Conservation (phyloP, 345 rosid species). For the Dovyalis caffra region DNA sequence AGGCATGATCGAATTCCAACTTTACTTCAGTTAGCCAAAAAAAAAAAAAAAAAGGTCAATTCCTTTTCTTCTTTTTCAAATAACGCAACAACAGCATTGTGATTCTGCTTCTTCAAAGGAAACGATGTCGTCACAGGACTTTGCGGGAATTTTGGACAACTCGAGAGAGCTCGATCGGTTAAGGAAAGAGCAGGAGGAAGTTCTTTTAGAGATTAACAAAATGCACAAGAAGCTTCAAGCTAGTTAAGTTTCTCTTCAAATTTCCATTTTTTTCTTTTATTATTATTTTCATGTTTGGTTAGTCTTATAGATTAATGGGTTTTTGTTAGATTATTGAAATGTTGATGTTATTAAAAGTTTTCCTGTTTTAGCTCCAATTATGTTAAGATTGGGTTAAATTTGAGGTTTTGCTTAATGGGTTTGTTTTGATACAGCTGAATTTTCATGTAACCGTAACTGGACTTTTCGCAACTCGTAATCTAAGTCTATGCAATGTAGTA, state of each 20-base stretch:
- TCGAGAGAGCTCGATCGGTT: constrained; percentile 86
- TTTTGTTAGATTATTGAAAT: constrained; percentile 11
- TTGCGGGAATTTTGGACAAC: constrained; percentile 62
- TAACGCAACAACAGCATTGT: neutral
- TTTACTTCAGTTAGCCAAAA: no score
- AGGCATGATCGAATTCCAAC: neutral
- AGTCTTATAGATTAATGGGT: constrained; percentile 16
- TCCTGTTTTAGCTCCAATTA: neutral
- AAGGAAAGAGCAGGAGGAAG: constrained; percentile 67
- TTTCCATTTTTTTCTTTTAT: neutral
- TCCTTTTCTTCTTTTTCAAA: neutral
- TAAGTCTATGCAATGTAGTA: no score
- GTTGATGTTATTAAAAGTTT: neutral
- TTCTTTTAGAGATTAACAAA: constrained; percentile 76
- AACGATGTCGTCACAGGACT: constrained; percentile 61
- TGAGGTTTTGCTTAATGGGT: neutral
- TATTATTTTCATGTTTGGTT: no score
- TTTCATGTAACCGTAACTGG: neutral
- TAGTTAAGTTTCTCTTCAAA: constrained; percentile 27
- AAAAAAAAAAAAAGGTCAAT: no score
- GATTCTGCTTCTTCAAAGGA: neutral
- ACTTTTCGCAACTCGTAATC: neutral
- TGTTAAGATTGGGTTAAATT: constrained; percentile 1
- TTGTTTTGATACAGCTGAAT: neutral
- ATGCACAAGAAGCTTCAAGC: constrained; percentile 82